Evolutionary conservation across 2,329 filamentous ascomycete species (phyloP).

Genomic region (Pseudogymnoascus verrucosus): DNA sequence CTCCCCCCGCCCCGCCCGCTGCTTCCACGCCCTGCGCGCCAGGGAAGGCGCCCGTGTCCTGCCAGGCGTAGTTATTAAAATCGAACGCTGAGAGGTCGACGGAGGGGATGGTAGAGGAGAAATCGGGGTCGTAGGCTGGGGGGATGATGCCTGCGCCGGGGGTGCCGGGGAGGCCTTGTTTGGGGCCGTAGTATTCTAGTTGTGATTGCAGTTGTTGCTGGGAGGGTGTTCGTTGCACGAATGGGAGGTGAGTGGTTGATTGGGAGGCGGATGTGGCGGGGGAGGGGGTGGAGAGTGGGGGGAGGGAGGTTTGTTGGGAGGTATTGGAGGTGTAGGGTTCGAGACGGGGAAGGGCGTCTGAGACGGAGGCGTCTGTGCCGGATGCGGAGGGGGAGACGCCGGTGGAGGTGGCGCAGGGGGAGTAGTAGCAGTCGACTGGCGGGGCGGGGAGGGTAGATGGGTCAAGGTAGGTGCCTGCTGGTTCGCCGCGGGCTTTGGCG

Average conservation of each 20-base stretch:
- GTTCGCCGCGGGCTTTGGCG: constrained; percentile 1
- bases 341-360: not conserved
- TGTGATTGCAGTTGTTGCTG: not conserved
- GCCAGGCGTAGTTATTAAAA: not conserved
- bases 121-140: not conserved
- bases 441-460: not conserved
- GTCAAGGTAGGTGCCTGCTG: constrained; percentile 22
- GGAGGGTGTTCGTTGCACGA: not conserved
- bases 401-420: not conserved
- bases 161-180: not conserved
- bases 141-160: not conserved
- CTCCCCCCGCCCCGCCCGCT: not conserved
- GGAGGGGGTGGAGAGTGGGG: not conserved
- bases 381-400: not conserved
- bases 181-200: not conserved
- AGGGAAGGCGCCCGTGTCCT: not conserved
- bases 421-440: not conserved
- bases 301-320: not conserved
- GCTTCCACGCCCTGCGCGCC: not conserved
- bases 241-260: not conserved
- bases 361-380: not conserved
- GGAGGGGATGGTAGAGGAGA: not conserved
- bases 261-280: not conserved
- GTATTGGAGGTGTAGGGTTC: not conserved
- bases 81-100: not conserved